These are phyloP conservation scores for Emmonsia crescens DNA, from an alignment of 2,329 filamentous ascomycete genomes.

Conservation along the genomic window DNA sequence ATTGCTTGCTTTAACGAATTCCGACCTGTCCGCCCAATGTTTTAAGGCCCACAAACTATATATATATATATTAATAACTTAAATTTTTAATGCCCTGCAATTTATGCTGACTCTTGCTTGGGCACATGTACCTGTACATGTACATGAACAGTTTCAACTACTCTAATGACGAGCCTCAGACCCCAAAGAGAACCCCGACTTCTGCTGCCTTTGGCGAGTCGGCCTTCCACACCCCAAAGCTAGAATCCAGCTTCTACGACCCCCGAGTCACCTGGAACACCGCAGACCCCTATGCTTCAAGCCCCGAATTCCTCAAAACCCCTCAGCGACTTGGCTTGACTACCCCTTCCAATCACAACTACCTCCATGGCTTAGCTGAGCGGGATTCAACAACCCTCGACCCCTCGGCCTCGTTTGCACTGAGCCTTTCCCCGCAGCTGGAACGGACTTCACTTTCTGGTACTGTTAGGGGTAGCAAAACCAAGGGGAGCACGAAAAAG, in stretches of 20 bases:
- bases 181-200: slow-evolving; percentile 36
- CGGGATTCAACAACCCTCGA: slow-evolving; percentile 5
- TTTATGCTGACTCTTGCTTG: slow-evolving; percentile 19
- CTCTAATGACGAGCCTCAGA: slow-evolving; percentile 37
- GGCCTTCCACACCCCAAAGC: slow-evolving; percentile 36
- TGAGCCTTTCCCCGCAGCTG: not conserved
- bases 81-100: not conserved
- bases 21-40: not conserved
- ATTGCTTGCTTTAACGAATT: not conserved
- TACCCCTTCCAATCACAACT: slow-evolving; percentile 22
- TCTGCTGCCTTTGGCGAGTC: slow-evolving; percentile 28
- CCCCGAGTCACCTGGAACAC: slow-evolving; percentile 38
- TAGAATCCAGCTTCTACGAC: slow-evolving; percentile 38
- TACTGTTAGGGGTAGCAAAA: not conserved
- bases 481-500: slow-evolving; percentile 12
- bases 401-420: not conserved
- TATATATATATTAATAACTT: not conserved
- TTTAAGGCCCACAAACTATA: not conserved
- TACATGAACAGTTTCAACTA: slow-evolving; percentile 35
- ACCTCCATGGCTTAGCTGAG: slow-evolving; percentile 11
- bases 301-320: slow-evolving; percentile 35
- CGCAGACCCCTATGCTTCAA: slow-evolving; percentile 37
- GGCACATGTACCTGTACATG: slow-evolving; percentile 19
- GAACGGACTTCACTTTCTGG: not conserved
- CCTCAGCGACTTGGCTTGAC: slow-evolving; percentile 29